phyloP scores from a whole-genome alignment of 495 filamentous ascomycete genomes.

The Mytilinidion resinicola region DNA sequence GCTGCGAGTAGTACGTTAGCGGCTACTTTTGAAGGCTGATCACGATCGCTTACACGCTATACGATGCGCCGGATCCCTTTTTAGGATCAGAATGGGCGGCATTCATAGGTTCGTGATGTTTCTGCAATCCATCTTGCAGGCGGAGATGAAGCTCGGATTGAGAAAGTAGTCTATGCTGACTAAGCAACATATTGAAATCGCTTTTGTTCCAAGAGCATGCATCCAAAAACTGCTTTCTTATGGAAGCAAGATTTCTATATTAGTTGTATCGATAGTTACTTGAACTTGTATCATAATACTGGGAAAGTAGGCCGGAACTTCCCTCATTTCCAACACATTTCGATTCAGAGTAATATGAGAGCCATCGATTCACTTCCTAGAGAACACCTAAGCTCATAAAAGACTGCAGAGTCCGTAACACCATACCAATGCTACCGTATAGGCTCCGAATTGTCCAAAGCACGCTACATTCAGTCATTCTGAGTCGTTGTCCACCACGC shows the following conservation, averaged over 20 bases:
- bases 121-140: no score
- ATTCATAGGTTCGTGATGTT: conserved; percentile 8
- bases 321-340: background rate
- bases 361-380: background rate
- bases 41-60: conserved; percentile 14
- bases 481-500: background rate
- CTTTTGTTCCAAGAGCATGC: no score
- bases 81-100: conserved; percentile 23
- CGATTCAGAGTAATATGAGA: background rate
- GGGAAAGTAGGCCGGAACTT: no score
- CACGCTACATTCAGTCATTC: conserved; percentile 3
- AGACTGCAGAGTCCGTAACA: conserved; percentile 12
- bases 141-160: no score
- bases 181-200: no score
- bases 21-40: background rate
- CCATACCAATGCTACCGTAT: conserved; percentile 22
- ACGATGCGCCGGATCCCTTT: conserved; percentile 16
- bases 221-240: no score
- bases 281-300: no score
- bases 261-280: no score
- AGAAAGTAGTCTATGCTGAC: no score
- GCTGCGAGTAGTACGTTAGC: conserved; percentile 41
- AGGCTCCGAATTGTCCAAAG: background rate
- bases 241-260: no score
- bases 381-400: background rate